Evolutionary conservation across 2,329 filamentous ascomycete genomes (phyloP).

Genomic region (Epichloe scottii): DNA sequence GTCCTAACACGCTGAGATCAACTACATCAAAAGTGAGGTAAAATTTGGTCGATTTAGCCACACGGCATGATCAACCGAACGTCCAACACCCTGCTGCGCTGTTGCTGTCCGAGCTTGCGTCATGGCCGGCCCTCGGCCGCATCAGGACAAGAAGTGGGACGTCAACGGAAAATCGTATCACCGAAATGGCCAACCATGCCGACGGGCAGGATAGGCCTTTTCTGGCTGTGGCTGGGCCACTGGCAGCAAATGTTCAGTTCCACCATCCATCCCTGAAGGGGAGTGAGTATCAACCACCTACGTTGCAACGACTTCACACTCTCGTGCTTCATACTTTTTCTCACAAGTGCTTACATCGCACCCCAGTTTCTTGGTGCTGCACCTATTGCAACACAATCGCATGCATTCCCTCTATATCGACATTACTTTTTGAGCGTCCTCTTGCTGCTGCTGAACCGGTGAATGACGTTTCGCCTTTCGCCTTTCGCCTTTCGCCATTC

Average conservation of each 20-base stretch:
- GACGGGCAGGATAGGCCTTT: not conserved
- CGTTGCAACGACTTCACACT: conserved; percentile 6
- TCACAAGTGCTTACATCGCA: conserved; percentile 3
- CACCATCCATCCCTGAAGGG: conserved; percentile 6
- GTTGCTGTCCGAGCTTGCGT: too few relatives aligned
- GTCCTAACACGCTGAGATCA: too few relatives aligned
- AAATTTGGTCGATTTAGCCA: too few relatives aligned
- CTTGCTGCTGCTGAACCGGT: conserved; percentile 37
- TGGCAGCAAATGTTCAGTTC: conserved; percentile 4
- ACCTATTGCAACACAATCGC: conserved; percentile 9
- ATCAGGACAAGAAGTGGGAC: not conserved
- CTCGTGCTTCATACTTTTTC: conserved; percentile 3
- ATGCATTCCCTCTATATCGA: not conserved
- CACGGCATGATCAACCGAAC: not conserved
- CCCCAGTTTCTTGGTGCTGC: conserved; percentile 1
- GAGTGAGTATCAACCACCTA: conserved; percentile 2
- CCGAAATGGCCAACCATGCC: not conserved
- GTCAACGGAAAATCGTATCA: not conserved
- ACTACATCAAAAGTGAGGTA: too few relatives aligned
- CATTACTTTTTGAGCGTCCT: not conserved
- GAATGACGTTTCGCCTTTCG: conserved; percentile 1
- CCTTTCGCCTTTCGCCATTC: not conserved
- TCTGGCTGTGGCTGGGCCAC: not conserved
- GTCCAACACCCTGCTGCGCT: too few relatives aligned
- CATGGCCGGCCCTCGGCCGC: not conserved